Evolutionary conservation across 2,329 filamentous ascomycete species (phyloP).

Genomic region (Penicillium hordei): DNA sequence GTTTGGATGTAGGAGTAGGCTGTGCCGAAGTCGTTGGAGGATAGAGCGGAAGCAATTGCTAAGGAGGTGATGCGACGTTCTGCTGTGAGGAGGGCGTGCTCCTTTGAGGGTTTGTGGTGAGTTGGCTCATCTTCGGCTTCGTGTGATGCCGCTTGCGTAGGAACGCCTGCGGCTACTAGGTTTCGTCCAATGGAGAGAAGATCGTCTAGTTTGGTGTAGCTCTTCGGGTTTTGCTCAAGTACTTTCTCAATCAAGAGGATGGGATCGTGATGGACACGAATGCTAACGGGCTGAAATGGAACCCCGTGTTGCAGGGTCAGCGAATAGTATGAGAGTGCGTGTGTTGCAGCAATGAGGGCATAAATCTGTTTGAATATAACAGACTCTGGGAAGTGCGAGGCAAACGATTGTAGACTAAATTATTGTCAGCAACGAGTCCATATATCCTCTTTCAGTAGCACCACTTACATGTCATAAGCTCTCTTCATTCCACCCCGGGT

Average conservation of each 20-base stretch:
- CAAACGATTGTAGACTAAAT: conserved; percentile 44
- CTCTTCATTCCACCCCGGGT: conserved; percentile 63
- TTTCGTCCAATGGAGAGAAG: conserved; percentile 62
- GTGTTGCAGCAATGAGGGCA: conserved; percentile 61
- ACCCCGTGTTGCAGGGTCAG: conserved; percentile 64
- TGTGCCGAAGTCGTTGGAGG: conserved; percentile 54
- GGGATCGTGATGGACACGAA: conserved; percentile 62
- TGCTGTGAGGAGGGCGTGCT: conserved; percentile 38
- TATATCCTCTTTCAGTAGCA: neutral
- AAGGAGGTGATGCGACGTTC: conserved; percentile 49
- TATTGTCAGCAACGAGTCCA: conserved; percentile 9
- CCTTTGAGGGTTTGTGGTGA: conserved; percentile 18
- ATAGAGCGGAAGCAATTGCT: conserved; percentile 47
- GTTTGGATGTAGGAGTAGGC: conserved; percentile 67
- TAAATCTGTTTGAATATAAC: conserved; percentile 45
- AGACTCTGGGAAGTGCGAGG: conserved; percentile 44
- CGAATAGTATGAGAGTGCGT: conserved; percentile 65
- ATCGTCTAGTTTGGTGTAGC: conserved; percentile 65
- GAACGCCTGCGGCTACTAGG: conserved; percentile 51
- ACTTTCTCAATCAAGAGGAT: conserved; percentile 60
- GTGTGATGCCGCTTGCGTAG: conserved; percentile 23
- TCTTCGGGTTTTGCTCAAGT: conserved; percentile 60
- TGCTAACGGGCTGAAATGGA: conserved; percentile 65
- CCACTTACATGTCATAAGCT: conserved; percentile 56
- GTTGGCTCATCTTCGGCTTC: conserved; percentile 18